Evolutionary conservation across 2,329 filamentous ascomycete species (phyloP), one percentile per base, ranked within the genome.

Genomic region (Canariomyces notabilis): DNA sequence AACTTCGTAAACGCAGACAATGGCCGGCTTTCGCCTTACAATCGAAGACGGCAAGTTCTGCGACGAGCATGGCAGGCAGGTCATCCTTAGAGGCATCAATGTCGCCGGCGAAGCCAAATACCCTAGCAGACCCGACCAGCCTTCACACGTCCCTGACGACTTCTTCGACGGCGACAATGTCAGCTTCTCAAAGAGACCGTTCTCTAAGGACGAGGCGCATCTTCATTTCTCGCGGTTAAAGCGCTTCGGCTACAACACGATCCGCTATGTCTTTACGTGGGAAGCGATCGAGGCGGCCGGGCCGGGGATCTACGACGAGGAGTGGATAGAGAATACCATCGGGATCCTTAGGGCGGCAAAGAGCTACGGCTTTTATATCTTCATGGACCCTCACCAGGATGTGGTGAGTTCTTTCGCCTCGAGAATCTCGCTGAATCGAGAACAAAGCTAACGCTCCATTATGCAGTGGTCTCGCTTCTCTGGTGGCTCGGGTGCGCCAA

Each of bases 371-470:
- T 96, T 98, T 65, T 95, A 94, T 61, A 76, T 98, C 40, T 97
- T 96, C 64, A 95, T 98, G 89, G 94, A 98, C 59, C 91, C 94
- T 16, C 93, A 98, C 65, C 93, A 98, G 73, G 93, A 98, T 71
- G 91, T 97, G 58, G 85, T 88, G 76, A 55, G 82, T 79, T 12
- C 6, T 1, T 8, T 20, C 33, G 6, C 19, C 32, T 31, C 31
- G 4, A 7, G 19, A n/a, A 35, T 35, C 9, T 18, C 18, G n/a
- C 20, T 50, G 15, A 31, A 20, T 22, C 11, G 15, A 6, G 15
- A 37, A 16, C 15, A 20, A 40, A 37, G 45, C 49, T 53, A 29
- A 56, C 42, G 14, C 37, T 29, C 5, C 50, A 5, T 29, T 29
- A 21, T 31, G 5, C 56, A 87, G 83, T 98, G 93, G 93, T 96